Evolutionary conservation across 2,329 filamentous ascomycete genomes (phyloP).

Genomic region (Colletotrichum spinosum): DNA sequence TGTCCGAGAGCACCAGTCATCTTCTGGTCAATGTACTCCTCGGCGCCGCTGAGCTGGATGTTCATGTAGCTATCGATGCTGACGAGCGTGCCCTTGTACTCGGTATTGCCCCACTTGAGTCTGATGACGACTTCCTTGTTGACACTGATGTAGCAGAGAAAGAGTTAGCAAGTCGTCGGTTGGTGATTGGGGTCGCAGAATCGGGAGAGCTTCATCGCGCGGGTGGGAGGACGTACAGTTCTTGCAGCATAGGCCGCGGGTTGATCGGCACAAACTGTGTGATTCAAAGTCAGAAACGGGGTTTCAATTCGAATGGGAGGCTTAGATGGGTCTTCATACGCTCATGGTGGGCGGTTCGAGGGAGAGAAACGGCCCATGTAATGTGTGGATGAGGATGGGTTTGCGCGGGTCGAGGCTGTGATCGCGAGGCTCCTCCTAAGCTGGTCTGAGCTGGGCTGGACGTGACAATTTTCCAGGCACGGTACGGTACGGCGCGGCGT

Average conservation of each 20-base stretch:
- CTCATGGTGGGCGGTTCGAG: slow-evolving; percentile 47
- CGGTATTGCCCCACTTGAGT: slow-evolving; percentile 97
- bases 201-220: background rate
- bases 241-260: slow-evolving; percentile 95
- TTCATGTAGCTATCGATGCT: slow-evolving; percentile 99
- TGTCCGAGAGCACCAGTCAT: slow-evolving; percentile 87
- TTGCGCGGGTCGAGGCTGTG: slow-evolving; percentile 33
- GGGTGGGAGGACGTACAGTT: slow-evolving; percentile 71
- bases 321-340: slow-evolving; percentile 40
- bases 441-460: too few relatives aligned
- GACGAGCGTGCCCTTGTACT: slow-evolving; percentile 94
- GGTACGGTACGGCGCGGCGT: too few relatives aligned
- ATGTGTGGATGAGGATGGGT: slow-evolving; percentile 35
- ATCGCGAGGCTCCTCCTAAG: slow-evolving; percentile 32
- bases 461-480: too few relatives aligned
- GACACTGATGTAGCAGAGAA: slow-evolving; percentile 65
- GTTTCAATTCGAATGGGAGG: background rate
- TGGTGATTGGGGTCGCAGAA: background rate
- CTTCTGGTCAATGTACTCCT: slow-evolving; percentile 93
- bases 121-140: slow-evolving; percentile 91
- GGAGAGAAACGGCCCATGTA: slow-evolving; percentile 37
- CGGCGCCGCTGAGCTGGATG: slow-evolving; percentile 88
- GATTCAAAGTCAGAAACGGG: background rate
- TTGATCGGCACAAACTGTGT: slow-evolving; percentile 89
- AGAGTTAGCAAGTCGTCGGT: slow-evolving; percentile 17